Base-by-base conservation (phyloP, 2,329 filamentous ascomycete genomes). In the Hypoxylon sp. region DNA sequence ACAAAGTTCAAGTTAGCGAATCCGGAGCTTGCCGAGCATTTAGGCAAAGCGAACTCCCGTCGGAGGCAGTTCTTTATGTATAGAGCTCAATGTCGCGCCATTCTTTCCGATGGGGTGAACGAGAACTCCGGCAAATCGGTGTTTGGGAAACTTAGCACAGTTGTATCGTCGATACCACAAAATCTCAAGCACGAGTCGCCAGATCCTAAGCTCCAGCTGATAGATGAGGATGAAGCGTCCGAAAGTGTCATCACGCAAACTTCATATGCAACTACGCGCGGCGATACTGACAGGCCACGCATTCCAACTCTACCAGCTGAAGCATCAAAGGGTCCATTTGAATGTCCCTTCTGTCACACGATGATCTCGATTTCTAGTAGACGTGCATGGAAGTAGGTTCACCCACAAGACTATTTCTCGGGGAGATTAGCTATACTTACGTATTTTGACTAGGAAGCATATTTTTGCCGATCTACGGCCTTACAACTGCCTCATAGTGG, bases 251-350 rank as follows among this genome's bases (percentile, higher is more conserved):
- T 48, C 3, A 48, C 43, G 2, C 43, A 25, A 21, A 48, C 19
- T 25, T 48, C 43, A n/a, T 48, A 23, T 48, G 43, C 43, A n/a
- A 48, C 43, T n/a, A 48, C 43, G 14, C 43, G 9, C 10, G 43
- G 19, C 5, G 10, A 10, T 19, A n/a, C n/a, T 14, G 43, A n/a
- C 19, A 25, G 43, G 10, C 43, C 21, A 48, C 19, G 14, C 21
- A 5, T 25, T 25, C 43, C 43, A 13, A 21, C 43, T 48, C 10
- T 48, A 48, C 43, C 43, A 23, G 43, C 19, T 21, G 13, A 14
- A 5, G 43, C 43, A 5, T 48, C 19, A 25, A 48, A 48, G 19
- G 43, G 43, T n/a, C 43, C 43, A 48, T 48, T 48, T 25, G 43
- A 48, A 48, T 48, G 43, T 25, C 43, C 43, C 9, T 48, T 48